Evolutionary conservation across 176 grass and related monocot genomes (phyloP).

Genomic region (Oryza officinalis): DNA sequence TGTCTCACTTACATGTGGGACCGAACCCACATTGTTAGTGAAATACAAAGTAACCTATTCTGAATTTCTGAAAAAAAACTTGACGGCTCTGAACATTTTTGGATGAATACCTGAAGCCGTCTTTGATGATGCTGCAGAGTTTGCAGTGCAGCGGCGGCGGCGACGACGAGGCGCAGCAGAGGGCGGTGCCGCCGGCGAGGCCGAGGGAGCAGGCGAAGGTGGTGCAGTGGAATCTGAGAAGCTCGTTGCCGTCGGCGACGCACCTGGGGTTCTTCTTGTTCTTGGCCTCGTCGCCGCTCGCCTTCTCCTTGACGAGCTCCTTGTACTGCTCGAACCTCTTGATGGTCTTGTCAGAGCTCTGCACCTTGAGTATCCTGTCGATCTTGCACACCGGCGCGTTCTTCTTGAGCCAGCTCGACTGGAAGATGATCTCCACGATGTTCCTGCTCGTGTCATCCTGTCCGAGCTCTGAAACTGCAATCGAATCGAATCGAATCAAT

Average conservation of each 20-base stretch:
- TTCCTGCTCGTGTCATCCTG: slow-evolving; percentile 79
- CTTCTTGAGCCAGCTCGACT: slow-evolving; percentile 83
- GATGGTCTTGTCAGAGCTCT: slow-evolving; percentile 53
- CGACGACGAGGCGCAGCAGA: slow-evolving; percentile 44
- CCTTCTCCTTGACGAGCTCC: slow-evolving; percentile 67
- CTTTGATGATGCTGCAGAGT: slow-evolving; percentile 66
- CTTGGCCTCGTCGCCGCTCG: slow-evolving; percentile 36
- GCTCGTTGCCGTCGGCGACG: slow-evolving; percentile 87
- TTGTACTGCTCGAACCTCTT: slow-evolving; percentile 81
- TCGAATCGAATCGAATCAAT: background rate
- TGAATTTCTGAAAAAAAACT: background rate
- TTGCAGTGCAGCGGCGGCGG: slow-evolving; percentile 43
- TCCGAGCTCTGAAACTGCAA: slow-evolving; percentile 77
- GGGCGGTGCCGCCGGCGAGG: slow-evolving; percentile 29
- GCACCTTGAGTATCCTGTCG: slow-evolving; percentile 78
- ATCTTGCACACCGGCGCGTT: slow-evolving; percentile 61
- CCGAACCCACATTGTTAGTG: background rate
- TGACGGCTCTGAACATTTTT: background rate
- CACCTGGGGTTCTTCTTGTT: slow-evolving; percentile 76
- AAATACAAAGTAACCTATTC: background rate
- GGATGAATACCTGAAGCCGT: slow-evolving; percentile 58
- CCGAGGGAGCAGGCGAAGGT: slow-evolving; percentile 67
- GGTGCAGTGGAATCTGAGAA: slow-evolving; percentile 76
- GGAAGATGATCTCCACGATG: slow-evolving; percentile 96
- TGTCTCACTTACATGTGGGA: background rate